Conservation (phyloP, 2,329 filamentous ascomycete species). For the Exophiala alcalophila region DNA sequence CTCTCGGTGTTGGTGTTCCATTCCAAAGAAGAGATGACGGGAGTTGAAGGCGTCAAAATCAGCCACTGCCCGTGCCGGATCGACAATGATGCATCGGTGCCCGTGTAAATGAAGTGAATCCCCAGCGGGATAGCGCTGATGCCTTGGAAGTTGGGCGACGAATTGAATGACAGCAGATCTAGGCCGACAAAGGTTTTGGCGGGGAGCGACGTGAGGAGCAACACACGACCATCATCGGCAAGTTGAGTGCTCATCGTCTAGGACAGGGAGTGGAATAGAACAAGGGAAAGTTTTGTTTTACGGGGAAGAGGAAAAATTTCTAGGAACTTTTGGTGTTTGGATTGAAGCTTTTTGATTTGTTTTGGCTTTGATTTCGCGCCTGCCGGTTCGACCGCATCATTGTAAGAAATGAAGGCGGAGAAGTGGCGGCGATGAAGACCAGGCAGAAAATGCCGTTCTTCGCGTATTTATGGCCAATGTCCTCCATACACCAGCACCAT, state of each 20-base stretch:
- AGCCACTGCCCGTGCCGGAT: conserved; percentile 60
- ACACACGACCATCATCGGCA: conserved; percentile 30
- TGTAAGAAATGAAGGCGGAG: conserved; percentile 2
- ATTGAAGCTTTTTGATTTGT: conserved; percentile 14
- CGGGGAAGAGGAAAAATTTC: background rate
- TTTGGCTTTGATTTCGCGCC: conserved; percentile 10
- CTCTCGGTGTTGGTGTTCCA: conserved; percentile 48
- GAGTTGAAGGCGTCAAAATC: conserved; percentile 30
- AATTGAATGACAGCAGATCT: conserved; percentile 60
- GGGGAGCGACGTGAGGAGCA: conserved; percentile 46
- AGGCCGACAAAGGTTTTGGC: conserved; percentile 51
- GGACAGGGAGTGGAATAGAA: background rate
- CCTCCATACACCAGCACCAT: conserved; percentile 6
- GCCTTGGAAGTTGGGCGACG: conserved; percentile 59
- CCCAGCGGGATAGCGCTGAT: conserved; percentile 58
- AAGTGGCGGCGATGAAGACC: conserved; percentile 43
- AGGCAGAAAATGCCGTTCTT: conserved; percentile 52
- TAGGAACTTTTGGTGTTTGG: conserved; percentile 1
- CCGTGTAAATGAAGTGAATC: conserved; percentile 61
- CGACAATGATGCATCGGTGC: conserved; percentile 57
- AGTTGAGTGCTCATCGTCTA: background rate
- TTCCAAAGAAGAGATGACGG: conserved; percentile 55
- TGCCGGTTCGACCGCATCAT: conserved; percentile 9
- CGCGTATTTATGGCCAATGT: conserved; percentile 52
- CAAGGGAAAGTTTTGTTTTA: background rate